A percentile compares a stretch with the other conserved stretches of the same genome.
Evolutionary conservation across 768 basidiomycete genomes (phyloP).

Genomic region (Polyporus arcularius): DNA sequence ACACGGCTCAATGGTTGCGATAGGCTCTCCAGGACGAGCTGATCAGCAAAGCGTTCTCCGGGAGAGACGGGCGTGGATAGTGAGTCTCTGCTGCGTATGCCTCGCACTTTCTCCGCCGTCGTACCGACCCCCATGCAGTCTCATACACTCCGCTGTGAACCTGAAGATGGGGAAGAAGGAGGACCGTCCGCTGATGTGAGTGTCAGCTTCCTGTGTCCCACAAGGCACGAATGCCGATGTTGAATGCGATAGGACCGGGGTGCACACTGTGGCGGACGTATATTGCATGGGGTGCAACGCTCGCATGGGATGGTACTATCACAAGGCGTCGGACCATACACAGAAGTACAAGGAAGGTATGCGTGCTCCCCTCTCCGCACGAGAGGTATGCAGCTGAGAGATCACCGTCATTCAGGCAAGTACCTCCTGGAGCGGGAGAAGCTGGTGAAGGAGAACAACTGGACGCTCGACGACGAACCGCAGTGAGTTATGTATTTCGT

Average conservation of each 20-base stretch:
- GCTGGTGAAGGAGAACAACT: constrained; percentile 79
- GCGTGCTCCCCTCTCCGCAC: background rate
- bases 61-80: constrained; percentile 82
- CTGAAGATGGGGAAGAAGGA: constrained; percentile 73
- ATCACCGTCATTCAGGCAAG: constrained; percentile 53
- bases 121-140: constrained; percentile 38
- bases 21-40: constrained; percentile 83
- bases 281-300: constrained; percentile 81
- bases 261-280: constrained; percentile 79
- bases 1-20: background rate
- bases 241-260: constrained; percentile 58
- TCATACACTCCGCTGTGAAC: constrained; percentile 79
- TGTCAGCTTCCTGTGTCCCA: background rate
- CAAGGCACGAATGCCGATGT: background rate
- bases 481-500: background rate
- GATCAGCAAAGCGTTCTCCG: constrained; percentile 84
- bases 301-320: constrained; percentile 80
- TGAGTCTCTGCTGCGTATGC: constrained; percentile 37
- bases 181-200: constrained; percentile 72
- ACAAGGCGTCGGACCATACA: constrained; percentile 70
- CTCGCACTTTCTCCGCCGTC: background rate
- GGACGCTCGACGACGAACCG: constrained; percentile 55
- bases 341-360: constrained; percentile 88
- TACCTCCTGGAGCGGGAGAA: constrained; percentile 81
- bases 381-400: background rate